Evolutionary conservation across 805 yeast genomes (phyloP), one percentile per base, ranked within the genome.

Genomic region (Sugiyamaella americana): DNA sequence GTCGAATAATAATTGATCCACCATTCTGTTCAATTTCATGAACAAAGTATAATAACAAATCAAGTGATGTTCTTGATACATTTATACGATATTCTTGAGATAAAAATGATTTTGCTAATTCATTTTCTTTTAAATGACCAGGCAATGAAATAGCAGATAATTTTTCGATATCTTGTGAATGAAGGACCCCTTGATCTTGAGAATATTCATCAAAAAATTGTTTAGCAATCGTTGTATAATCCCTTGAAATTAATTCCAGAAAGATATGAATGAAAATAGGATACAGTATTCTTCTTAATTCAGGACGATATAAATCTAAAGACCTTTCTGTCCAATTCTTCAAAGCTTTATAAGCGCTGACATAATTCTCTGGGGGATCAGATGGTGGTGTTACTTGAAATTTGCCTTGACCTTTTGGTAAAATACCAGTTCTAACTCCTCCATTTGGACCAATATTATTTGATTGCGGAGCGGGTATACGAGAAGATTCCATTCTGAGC

Each of bases 11-110:
- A 34, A 91, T 76, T 1, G 89, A 83, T 1, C 98, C 98, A 37
- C 98, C 98, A 46, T 82, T 81, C 6, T 84, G 83, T 64, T 88
- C 97, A 62, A 88, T 87, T 60, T 91, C 97, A 62, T 87, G 95
- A 46, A 93, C 66, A 56, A 88, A 91, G 61, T 87, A 86, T 45
- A 93, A 71, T 53, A 93, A 73, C 55, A 91, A 68, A 61, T 88
- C 93, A 59, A 91, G 74, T 3, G 95, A 79, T 1, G 96, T 88
- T 52, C 85, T 81, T 11, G 96, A 83, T 40, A 91, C 79, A 37
- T 78, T 75, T 5, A 91, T 72, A 45, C 78, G 73, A 65, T 87
- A 93, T 60, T 84, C 84, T 68, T 84, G 79, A 32, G 74, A 69
- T 52, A 84, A 71, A 67, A 82, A 91, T 5, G 82, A 76, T 55